phyloP scores from a whole-genome alignment of 1,139 yeast species.

The Candida neerlandica region DNA sequence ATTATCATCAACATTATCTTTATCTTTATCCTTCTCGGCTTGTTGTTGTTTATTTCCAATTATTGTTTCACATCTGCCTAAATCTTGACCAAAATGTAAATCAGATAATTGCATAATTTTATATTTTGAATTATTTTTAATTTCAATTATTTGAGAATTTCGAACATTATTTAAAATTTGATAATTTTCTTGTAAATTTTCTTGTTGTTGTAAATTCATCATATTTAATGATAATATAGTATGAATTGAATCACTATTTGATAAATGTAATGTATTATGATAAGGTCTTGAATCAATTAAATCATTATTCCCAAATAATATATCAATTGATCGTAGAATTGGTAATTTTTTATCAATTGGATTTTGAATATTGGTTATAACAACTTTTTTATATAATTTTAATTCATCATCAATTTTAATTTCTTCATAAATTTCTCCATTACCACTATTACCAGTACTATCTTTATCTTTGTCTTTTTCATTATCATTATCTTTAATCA shows the following conservation, averaged over 20 bases:
- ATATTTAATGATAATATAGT: constrained; percentile 16
- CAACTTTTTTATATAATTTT: constrained; percentile 14
- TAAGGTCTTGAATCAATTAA: constrained; percentile 21
- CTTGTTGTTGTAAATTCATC: constrained; percentile 9
- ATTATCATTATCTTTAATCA: constrained; percentile 11
- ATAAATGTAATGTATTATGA: constrained; percentile 15
- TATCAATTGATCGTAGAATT: constrained; percentile 27
- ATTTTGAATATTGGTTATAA: constrained; percentile 9
- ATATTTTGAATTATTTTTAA: constrained; percentile 18
- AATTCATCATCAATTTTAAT: constrained; percentile 7
- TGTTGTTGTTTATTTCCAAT: too few relatives aligned
- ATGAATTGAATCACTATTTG: constrained; percentile 13
- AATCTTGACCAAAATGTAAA: constrained; percentile 40
- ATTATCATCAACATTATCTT: constrained; percentile 13
- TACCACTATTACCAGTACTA: too few relatives aligned
- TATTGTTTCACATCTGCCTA: constrained; percentile 23
- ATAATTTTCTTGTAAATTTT: constrained; percentile 4
- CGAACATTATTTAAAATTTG: constrained; percentile 6
- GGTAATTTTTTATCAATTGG: constrained; percentile 15
- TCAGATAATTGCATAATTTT: constrained; percentile 45
- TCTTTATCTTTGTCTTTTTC: too few relatives aligned
- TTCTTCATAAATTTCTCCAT: constrained; percentile 10
- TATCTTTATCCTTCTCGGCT: too few relatives aligned
- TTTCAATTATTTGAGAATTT: constrained; percentile 7
- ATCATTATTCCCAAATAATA: constrained; percentile 28